Base-by-base conservation (phyloP, 768 basidiomycete genomes). In the Clathrus columnatus region DNA sequence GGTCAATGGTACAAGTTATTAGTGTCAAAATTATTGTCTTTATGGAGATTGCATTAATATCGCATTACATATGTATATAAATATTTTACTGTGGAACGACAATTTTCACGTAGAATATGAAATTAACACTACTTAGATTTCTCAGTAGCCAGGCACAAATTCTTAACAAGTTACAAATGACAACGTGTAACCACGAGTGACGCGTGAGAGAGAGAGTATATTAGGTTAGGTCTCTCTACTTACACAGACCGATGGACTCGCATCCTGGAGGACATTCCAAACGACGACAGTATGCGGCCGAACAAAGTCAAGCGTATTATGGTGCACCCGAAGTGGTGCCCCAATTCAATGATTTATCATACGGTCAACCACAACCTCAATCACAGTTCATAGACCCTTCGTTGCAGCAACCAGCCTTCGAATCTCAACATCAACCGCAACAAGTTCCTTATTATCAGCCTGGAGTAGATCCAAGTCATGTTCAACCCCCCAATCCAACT, bases 261-360 rank as follows among this genome's bases (percentile, higher is more conserved):
- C 68, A 77, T 7, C 66, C 70, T 26, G 44, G 62, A 14, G 54
- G 61, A 20, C 74, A 78, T 60, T 54, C 73, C 51, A 87, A 90
- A 70, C 85, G 91, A 61, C 84, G 94, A 46, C 92, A 95, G 69
- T 97, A 97, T 68, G 94, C 94, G 48, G 83, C 90, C 2, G 93
- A 90, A 8, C 93, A 96, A 70, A 91, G 90, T 1, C 90, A 92
- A 64, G 91, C 80, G 2, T 93, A 93, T 67, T 90, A 91, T 61
- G 62, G 63, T 42, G 80, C 82, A 28, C 66, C 71, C 10, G 67
- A 69, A 10, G 75, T 75, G 23, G 60, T 73, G 42, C 80, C 65
- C 20, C 36, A 30, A 46, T 49, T 30, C 36, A 58, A 36, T 11
- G 74, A 81, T 48, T 75, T 79, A 8, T 62, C 66, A 28, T 79